phyloP scores from a whole-genome alignment of 257 asterid genomes.

The Solanum raphanifolium region DNA sequence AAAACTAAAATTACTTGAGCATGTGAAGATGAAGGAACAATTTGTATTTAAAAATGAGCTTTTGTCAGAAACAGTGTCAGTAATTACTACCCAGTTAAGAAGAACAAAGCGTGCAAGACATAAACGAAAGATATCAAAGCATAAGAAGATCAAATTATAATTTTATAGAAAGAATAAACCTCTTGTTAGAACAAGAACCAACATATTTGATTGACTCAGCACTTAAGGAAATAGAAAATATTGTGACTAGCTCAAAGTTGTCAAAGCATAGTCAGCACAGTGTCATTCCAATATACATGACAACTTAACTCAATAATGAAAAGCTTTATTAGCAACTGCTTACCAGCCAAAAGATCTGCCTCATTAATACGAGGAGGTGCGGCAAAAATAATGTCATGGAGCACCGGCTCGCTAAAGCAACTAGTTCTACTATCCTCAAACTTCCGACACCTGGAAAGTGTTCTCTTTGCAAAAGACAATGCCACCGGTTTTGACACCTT shows the following conservation, averaged over 20 bases:
- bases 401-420: conserved; percentile 70
- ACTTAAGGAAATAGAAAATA: neutral
- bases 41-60: neutral
- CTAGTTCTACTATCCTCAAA: conserved; percentile 65
- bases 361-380: conserved; percentile 61
- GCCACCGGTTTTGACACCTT: conserved; percentile 78
- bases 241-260: neutral
- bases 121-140: neutral
- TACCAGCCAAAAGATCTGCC: conserved; percentile 40
- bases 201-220: neutral
- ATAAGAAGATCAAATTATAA: neutral
- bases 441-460: conserved; percentile 62
- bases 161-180: neutral
- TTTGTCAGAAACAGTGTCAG: neutral
- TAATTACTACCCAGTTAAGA: neutral
- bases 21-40: neutral
- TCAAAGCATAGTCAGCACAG: neutral
- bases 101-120: neutral
- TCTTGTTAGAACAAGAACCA: neutral
- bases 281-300: neutral
- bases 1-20: neutral
- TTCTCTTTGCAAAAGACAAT: conserved; percentile 65
- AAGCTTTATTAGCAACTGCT: neutral
- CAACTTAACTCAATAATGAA: neutral
- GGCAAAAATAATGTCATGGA: conserved; percentile 62